These are phyloP conservation scores for Corylus avellana DNA, from an alignment of 306 rosid species.

Conservation along the genomic window DNA sequence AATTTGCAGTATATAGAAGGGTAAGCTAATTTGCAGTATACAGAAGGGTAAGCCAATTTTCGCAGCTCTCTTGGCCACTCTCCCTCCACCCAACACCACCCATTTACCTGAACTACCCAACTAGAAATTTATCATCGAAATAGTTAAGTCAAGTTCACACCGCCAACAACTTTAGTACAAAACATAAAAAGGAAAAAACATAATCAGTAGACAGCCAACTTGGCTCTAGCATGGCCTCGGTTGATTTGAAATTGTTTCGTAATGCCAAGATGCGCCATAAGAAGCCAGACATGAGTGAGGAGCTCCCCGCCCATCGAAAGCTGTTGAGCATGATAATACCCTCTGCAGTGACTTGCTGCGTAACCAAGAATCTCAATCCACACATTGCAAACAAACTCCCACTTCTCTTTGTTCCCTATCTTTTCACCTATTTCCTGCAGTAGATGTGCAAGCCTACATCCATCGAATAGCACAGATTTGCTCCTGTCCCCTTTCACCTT, in stretches of 20 bases:
- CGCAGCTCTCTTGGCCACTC: too few species aligned
- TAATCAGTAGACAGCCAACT: background rate
- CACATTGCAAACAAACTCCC: conserved; percentile 8
- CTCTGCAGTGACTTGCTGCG: conserved; percentile 6
- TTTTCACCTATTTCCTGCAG: background rate
- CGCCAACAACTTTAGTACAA: background rate
- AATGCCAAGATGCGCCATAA: conserved; percentile 21
- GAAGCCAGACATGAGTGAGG: conserved; percentile 22
- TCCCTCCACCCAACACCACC: too few species aligned
- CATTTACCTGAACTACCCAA: too few species aligned
- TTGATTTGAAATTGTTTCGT: conserved; percentile 22
- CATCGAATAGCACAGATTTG: conserved; percentile 8
- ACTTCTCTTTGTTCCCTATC: background rate
- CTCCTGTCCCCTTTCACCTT: background rate
- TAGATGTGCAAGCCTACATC: conserved; percentile 1
- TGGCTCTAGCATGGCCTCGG: background rate
- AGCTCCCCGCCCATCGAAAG: conserved; percentile 24
- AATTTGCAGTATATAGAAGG: too few species aligned
- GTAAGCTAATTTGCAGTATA: too few species aligned
- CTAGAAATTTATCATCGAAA: background rate
- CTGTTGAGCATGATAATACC: conserved; percentile 20
- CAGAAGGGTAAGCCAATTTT: too few species aligned
- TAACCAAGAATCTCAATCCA: conserved; percentile 17
- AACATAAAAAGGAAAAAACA: too few species aligned
- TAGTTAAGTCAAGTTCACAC: background rate